Conservation (phyloP, 2,329 filamentous ascomycete species). For the Aphanocladium album region DNA sequence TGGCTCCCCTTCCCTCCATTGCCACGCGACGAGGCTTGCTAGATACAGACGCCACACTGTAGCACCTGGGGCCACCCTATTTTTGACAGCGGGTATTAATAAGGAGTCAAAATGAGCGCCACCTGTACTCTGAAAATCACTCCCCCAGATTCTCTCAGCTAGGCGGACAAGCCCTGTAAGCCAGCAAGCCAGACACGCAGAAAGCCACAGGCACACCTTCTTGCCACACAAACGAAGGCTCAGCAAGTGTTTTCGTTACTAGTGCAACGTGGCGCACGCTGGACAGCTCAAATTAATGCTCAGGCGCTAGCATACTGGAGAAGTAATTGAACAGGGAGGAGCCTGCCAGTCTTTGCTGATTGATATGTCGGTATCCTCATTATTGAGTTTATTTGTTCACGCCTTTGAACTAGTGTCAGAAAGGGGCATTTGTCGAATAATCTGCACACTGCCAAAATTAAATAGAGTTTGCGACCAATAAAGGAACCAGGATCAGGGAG, state of each 20-base stretch:
- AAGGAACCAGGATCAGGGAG: no score
- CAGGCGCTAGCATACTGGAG: no score
- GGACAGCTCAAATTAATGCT: no score
- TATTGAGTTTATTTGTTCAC: no score
- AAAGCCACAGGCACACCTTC: not conserved
- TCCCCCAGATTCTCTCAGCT: constrained; percentile 5
- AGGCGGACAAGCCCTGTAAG: constrained; percentile 7
- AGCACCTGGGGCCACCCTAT: not conserved
- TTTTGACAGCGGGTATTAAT: constrained; percentile 4
- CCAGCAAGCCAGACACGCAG: constrained; percentile 5
- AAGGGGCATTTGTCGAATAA: no score
- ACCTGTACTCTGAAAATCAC: not conserved
- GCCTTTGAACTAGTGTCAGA: no score
- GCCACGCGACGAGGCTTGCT: constrained; percentile 13
- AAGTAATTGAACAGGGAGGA: no score
- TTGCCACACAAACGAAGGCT: not conserved
- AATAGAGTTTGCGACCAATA: no score
- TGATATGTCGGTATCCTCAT: no score
- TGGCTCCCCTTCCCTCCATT: constrained; percentile 9
- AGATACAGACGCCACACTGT: constrained; percentile 12
- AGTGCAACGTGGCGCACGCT: no score
- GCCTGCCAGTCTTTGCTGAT: no score
- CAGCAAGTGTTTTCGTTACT: not conserved
- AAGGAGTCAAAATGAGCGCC: not conserved
- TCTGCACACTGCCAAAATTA: no score